Percentiles rank a stretch among this genome's conserved stretches.
These are phyloP conservation scores for Metarhizium guizhouense DNA, from an alignment of 2,329 filamentous ascomycete genomes.

Conservation along the genomic window DNA sequence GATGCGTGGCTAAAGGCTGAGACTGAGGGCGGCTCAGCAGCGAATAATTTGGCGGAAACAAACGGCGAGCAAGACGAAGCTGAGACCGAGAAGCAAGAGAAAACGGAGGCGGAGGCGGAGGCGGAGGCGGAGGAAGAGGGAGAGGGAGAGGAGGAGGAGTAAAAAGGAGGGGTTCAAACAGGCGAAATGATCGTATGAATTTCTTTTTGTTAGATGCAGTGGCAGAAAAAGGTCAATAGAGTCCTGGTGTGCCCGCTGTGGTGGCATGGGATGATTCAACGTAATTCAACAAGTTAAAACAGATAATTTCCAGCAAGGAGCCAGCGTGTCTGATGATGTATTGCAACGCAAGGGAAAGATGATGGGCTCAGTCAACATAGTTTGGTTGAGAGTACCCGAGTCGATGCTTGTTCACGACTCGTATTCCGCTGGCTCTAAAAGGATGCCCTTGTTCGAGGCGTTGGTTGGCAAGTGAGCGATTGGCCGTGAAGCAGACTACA, in stretches of 20 bases:
- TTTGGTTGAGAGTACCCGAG: too few species aligned
- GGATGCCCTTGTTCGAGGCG: too few species aligned
- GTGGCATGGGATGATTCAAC: background rate
- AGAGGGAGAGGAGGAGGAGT: conserved; percentile 12
- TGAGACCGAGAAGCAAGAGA: conserved; percentile 11
- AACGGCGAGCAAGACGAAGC: conserved; percentile 4
- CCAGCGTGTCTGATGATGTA: too few species aligned
- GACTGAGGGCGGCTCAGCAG: conserved; percentile 49
- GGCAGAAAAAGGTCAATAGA: background rate
- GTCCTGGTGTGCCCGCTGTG: background rate
- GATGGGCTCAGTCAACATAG: too few species aligned
- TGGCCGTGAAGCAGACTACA: too few species aligned
- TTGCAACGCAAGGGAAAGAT: too few species aligned
- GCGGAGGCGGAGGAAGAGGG: conserved; percentile 14
- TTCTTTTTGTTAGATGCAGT: background rate
- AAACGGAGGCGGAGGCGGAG: conserved; percentile 12
- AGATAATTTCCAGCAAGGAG: too few species aligned
- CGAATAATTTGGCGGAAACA: background rate
- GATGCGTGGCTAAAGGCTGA: conserved; percentile 81
- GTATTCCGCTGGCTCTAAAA: too few species aligned
- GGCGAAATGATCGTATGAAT: conserved; percentile 2
- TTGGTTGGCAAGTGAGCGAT: too few species aligned
- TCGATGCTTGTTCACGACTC: too few species aligned
- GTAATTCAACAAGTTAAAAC: background rate
- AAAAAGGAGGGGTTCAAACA: background rate